Percentiles rank a stretch among this genome's conserved stretches.
These are phyloP conservation scores for Stropharia rugosoannulata DNA, from an alignment of 768 basidiomycete species.

Conservation along the genomic window DNA sequence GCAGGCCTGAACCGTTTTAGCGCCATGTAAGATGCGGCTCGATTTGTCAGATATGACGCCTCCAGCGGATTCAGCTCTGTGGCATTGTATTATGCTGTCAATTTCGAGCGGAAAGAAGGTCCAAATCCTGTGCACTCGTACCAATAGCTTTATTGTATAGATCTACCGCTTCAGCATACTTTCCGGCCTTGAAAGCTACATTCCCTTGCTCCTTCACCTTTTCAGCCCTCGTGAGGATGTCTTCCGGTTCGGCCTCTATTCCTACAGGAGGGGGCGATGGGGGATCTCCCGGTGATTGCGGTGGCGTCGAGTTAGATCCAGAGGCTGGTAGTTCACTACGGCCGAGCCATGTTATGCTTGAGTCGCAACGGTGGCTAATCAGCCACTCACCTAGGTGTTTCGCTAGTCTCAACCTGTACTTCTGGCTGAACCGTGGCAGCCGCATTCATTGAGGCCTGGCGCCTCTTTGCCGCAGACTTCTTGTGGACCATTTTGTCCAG, in stretches of 20 bases:
- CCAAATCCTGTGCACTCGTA: conserved; percentile 17
- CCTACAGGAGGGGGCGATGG: conserved; percentile 23
- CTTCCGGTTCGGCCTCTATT: conserved; percentile 27
- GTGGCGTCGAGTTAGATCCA: conserved; percentile 18
- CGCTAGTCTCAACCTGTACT: conserved; percentile 9
- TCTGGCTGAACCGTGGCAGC: background rate
- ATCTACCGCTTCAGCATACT: conserved; percentile 69
- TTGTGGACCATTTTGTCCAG: conserved; percentile 5
- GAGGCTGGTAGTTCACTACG: conserved; percentile 12
- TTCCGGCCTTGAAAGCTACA: conserved; percentile 63
- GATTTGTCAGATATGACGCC: conserved; percentile 80
- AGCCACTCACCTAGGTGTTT: conserved; percentile 12
- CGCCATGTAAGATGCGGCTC: conserved; percentile 84
- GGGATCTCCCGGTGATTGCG: conserved; percentile 11
- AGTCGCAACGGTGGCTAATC: background rate
- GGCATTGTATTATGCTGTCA: background rate
- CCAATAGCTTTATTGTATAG: conserved; percentile 78
- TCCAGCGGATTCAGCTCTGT: conserved; percentile 62
- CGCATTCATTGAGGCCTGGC: conserved; percentile 1
- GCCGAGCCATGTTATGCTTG: background rate
- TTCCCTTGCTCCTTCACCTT: conserved; percentile 76
- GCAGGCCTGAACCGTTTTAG: conserved; percentile 75
- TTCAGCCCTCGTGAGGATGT: conserved; percentile 50
- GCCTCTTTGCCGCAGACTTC: conserved; percentile 15
- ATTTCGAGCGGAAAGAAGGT: background rate